Evolutionary conservation across 2,329 filamentous ascomycete species (phyloP).

Genomic region (Cryphonectria naterciae): DNA sequence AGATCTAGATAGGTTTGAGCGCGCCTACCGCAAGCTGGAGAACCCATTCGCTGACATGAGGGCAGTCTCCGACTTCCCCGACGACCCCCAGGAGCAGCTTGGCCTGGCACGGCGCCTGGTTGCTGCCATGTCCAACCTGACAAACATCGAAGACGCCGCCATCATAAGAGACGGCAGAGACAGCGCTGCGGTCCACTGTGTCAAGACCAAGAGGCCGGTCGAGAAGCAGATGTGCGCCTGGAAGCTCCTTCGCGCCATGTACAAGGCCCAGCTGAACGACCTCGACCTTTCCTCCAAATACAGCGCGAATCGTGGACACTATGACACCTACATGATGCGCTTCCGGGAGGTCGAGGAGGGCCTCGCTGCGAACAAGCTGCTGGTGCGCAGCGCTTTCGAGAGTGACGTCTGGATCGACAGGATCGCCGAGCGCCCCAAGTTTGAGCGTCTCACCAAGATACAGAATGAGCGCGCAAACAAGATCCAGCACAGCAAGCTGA

Average conservation of each 20-base stretch:
- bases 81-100: background rate
- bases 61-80: background rate
- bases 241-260: background rate
- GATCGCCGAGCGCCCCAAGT: background rate
- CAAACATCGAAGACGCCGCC: background rate
- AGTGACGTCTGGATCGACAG: background rate
- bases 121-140: background rate
- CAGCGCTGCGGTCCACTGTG: background rate
- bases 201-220: background rate
- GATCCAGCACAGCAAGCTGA: background rate
- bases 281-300: background rate
- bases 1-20: background rate
- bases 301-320: background rate
- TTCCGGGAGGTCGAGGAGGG: background rate
- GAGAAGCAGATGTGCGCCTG: background rate
- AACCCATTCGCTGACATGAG: background rate
- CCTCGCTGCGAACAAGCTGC: background rate
- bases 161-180: background rate
- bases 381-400: background rate
- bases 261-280: background rate
- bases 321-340: background rate
- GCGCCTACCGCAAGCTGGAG: background rate
- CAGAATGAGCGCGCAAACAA: background rate
- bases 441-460: background rate
- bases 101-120: background rate